These are phyloP conservation scores for Pachyrhizus erosus DNA, from an alignment of 306 rosid genomes.

Conservation along the genomic window DNA sequence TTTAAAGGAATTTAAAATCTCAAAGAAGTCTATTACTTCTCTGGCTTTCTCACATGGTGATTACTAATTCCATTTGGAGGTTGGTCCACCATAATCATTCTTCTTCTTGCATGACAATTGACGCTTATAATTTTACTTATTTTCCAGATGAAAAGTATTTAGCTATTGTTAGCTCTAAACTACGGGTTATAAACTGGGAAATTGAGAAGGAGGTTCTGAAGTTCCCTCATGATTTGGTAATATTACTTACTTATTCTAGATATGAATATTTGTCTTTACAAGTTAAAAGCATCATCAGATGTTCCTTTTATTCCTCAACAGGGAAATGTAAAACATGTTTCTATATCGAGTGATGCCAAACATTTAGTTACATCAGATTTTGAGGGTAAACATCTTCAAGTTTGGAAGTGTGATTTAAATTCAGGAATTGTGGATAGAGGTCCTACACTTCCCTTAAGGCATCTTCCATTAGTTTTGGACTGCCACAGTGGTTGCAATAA, in stretches of 20 bases:
- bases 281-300: constrained; percentile 20
- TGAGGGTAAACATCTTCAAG: constrained; percentile 57
- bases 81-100: constrained; percentile 26
- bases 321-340: constrained; percentile 48
- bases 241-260: constrained; percentile 23
- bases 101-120: constrained; percentile 27
- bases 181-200: constrained; percentile 57
- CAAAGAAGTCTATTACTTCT: constrained; percentile 55
- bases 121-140: constrained; percentile 31
- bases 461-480: constrained; percentile 54
- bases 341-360: constrained; percentile 57
- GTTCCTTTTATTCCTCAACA: constrained; percentile 41
- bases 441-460: constrained; percentile 58
- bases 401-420: constrained; percentile 62
- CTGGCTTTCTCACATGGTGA: constrained; percentile 63
- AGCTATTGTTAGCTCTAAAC: constrained; percentile 54
- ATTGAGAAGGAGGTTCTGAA: constrained; percentile 51
- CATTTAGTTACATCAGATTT: constrained; percentile 55
- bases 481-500: constrained; percentile 49
- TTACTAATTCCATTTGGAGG: constrained; percentile 33
- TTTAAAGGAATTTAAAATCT: constrained; percentile 53
- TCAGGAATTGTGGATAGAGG: constrained; percentile 50
- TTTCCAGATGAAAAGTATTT: constrained; percentile 59
- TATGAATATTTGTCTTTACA: constrained; percentile 31
- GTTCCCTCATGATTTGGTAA: constrained; percentile 55